Percentiles rank a stretch among this genome's conserved stretches.
Evolutionary conservation across 192 early-diverging fungal species (phyloP).

Genomic region (Coemansia sp.): DNA sequence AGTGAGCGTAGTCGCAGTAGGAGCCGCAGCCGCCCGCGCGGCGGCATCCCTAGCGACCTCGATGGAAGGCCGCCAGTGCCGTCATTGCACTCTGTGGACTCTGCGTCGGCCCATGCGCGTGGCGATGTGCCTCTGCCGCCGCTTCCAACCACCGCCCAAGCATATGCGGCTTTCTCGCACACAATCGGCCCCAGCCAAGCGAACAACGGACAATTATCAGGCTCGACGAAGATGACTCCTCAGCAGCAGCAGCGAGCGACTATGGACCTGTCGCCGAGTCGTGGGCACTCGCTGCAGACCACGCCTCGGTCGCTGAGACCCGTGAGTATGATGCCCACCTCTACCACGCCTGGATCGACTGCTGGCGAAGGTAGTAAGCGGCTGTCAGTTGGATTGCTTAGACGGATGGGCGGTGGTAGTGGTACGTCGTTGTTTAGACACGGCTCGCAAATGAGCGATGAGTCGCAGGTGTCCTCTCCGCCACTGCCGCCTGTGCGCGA

Average conservation of each 20-base stretch:
- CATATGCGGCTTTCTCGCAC: neutral
- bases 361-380: slow-evolving; percentile 29
- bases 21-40: slow-evolving; percentile 40
- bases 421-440: slow-evolving; percentile 41
- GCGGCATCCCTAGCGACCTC: slow-evolving; percentile 5
- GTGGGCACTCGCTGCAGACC: slow-evolving; percentile 41
- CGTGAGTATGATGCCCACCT: slow-evolving; percentile 41
- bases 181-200: slow-evolving; percentile 11
- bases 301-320: slow-evolving; percentile 43
- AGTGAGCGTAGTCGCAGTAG: slow-evolving; percentile 46
- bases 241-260: slow-evolving; percentile 21
- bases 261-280: slow-evolving; percentile 31
- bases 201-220: slow-evolving; percentile 8
- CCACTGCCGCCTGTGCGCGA: slow-evolving; percentile 12
- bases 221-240: slow-evolving; percentile 2
- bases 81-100: neutral
- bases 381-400: slow-evolving; percentile 51
- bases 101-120: neutral
- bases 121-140: slow-evolving; percentile 4
- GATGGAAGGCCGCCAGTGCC: slow-evolving; percentile 21
- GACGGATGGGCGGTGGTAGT: slow-evolving; percentile 32
- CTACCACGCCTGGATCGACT: slow-evolving; percentile 18
- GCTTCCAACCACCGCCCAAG: neutral
- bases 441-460: slow-evolving; percentile 40
- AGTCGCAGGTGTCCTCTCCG: slow-evolving; percentile 22